Evolutionary conservation across 495 filamentous ascomycete species (phyloP).

Genomic region (Astrocystis sublimbata): DNA sequence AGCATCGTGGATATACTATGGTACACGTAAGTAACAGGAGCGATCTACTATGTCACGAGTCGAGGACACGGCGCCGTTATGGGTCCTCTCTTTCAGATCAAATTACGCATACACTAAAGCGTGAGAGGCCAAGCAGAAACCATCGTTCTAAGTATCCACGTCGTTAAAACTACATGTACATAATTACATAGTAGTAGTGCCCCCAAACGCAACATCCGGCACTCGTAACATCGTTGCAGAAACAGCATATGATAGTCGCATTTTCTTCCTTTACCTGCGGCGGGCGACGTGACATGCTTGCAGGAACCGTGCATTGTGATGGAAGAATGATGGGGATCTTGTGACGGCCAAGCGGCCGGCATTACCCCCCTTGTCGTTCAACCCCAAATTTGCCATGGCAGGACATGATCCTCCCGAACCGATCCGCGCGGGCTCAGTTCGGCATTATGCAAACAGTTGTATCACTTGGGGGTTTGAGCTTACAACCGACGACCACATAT

Average conservation of each 20-base stretch:
- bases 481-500: not conserved
- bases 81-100: not conserved
- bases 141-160: not conserved
- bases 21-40: not conserved
- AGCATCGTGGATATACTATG: too few species aligned
- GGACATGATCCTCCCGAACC: conserved; percentile 5
- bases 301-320: conserved; percentile 8
- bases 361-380: conserved; percentile 3
- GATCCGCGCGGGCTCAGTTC: not conserved
- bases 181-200: too few species aligned
- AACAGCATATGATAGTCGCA: not conserved
- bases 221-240: not conserved
- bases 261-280: not conserved
- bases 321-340: too few species aligned
- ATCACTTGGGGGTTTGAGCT: not conserved
- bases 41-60: conserved; percentile 14
- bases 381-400: conserved; percentile 8
- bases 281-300: conserved; percentile 9
- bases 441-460: not conserved
- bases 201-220: not conserved
- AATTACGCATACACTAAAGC: not conserved
- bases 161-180: conserved; percentile 11
- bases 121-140: not conserved
- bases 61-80: conserved; percentile 7
- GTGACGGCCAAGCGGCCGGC: conserved; percentile 13